phyloP scores from a whole-genome alignment of 257 asterid species.

The Scutellaria galericulata region DNA sequence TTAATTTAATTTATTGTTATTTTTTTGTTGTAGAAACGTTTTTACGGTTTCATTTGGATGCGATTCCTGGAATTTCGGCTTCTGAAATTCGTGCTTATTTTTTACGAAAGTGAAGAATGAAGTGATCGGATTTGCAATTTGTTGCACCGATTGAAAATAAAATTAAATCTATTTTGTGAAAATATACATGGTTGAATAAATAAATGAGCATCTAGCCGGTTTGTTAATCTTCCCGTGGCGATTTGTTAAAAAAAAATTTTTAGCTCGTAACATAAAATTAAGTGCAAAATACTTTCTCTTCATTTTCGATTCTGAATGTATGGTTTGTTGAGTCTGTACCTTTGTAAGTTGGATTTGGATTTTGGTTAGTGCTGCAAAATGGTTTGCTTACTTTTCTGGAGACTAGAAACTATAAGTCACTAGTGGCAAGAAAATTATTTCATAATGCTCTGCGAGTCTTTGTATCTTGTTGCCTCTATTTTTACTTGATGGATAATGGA shows the following conservation, averaged over 20 bases:
- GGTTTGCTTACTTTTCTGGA: not conserved
- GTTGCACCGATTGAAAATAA: not conserved
- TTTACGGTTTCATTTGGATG: constrained; percentile 5
- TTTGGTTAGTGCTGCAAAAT: constrained; percentile 1
- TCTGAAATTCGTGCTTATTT: not conserved
- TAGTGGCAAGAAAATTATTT: not conserved
- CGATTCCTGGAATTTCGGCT: constrained; percentile 24
- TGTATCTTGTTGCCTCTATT: not conserved
- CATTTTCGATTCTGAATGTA: not conserved
- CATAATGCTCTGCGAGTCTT: not conserved
- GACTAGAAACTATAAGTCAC: not conserved
- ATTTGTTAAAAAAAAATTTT: no score
- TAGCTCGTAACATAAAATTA: not conserved
- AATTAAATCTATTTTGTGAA: constrained; percentile 10
- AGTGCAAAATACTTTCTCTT: not conserved
- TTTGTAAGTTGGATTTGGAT: constrained; percentile 7
- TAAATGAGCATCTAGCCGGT: not conserved
- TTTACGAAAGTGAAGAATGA: not conserved
- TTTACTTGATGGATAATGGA: constrained; percentile 10
- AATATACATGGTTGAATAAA: not conserved
- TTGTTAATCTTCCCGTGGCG: not conserved
- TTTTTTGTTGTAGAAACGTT: not conserved
- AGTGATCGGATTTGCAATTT: constrained; percentile 10
- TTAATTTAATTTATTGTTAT: not conserved
- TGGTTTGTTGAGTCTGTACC: not conserved